Conservation (phyloP, 768 basidiomycete species). For the Termitomyces sp. region DNA sequence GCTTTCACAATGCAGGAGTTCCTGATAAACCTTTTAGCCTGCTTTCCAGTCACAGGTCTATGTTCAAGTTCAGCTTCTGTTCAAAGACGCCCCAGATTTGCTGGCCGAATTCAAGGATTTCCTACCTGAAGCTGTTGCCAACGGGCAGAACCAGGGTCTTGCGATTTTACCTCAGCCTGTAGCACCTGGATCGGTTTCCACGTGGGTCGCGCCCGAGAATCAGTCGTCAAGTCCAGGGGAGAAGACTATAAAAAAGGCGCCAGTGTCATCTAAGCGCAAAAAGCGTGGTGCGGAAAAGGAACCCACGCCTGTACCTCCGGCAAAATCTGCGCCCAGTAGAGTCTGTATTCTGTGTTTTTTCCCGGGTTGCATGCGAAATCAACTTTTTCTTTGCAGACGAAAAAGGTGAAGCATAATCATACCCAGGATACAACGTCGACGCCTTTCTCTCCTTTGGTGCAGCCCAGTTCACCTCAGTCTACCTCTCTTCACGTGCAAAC, state of each 20-base stretch:
- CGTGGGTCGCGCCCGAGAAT: slow-evolving; percentile 36
- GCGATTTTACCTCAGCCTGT: slow-evolving; percentile 46
- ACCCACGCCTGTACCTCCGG: slow-evolving; percentile 47
- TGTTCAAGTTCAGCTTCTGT: slow-evolving; percentile 72
- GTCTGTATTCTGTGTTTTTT: slow-evolving; percentile 26
- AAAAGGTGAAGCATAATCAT: slow-evolving; percentile 60
- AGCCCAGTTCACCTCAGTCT: slow-evolving; percentile 36
- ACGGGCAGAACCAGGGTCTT: slow-evolving; percentile 32
- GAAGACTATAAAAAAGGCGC: slow-evolving; percentile 36
- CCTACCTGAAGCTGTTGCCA: slow-evolving; percentile 56
- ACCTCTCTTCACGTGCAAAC: slow-evolving; percentile 23
- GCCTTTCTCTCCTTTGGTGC: slow-evolving; percentile 43
- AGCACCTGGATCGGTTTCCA: slow-evolving; percentile 20
- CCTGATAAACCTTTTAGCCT: background rate
- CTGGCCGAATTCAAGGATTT: slow-evolving; percentile 80
- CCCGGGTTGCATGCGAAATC: background rate
- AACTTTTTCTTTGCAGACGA: slow-evolving; percentile 33
- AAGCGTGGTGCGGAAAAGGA: slow-evolving; percentile 68
- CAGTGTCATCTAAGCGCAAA: slow-evolving; percentile 45
- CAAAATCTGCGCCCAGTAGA: slow-evolving; percentile 42
- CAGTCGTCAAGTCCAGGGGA: slow-evolving; percentile 31
- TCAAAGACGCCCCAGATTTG: slow-evolving; percentile 77
- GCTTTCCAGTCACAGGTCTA: slow-evolving; percentile 62
- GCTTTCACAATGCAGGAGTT: slow-evolving; percentile 2
- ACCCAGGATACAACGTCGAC: slow-evolving; percentile 52